Evolutionary conservation across 768 basidiomycete genomes (phyloP).

Genomic region (Kwoniella bestiolae): DNA sequence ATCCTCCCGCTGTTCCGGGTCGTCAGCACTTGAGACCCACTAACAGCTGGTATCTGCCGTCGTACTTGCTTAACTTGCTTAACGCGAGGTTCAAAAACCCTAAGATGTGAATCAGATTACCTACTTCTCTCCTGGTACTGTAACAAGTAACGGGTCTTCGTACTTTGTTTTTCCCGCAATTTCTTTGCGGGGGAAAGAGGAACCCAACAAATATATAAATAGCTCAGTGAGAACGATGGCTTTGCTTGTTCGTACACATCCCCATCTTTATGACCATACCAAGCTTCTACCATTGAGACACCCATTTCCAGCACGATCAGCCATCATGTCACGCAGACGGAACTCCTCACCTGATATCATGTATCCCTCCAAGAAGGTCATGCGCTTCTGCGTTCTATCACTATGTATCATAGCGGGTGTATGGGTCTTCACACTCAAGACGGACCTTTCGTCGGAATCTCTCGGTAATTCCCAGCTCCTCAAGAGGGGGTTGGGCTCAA

Average conservation of each 20-base stretch:
- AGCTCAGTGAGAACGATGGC: no score
- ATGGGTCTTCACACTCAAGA: slow-evolving; percentile 12
- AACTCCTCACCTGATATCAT: slow-evolving; percentile 7
- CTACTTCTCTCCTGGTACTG: no score
- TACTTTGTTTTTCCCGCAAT: neutral
- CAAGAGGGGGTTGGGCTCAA: neutral
- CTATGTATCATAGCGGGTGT: slow-evolving; percentile 16
- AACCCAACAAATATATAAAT: no score
- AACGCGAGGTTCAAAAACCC: no score
- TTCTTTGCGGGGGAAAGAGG: neutral
- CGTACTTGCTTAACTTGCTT: no score
- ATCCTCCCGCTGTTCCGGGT: neutral
- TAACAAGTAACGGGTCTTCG: no score
- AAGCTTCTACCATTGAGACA: no score
- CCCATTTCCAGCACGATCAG: neutral
- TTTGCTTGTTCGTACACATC: no score
- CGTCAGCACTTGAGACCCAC: neutral
- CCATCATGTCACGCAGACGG: slow-evolving; percentile 13
- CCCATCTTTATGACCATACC: no score
- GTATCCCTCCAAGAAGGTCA: slow-evolving; percentile 6
- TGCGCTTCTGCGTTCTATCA: slow-evolving; percentile 19
- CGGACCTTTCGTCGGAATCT: neutral
- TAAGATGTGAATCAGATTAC: neutral
- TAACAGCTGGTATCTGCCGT: no score
- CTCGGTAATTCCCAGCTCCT: neutral